These are phyloP conservation scores for Zea luxurians DNA, from an alignment of 176 grass and related monocot genomes.

Conservation along the genomic window DNA sequence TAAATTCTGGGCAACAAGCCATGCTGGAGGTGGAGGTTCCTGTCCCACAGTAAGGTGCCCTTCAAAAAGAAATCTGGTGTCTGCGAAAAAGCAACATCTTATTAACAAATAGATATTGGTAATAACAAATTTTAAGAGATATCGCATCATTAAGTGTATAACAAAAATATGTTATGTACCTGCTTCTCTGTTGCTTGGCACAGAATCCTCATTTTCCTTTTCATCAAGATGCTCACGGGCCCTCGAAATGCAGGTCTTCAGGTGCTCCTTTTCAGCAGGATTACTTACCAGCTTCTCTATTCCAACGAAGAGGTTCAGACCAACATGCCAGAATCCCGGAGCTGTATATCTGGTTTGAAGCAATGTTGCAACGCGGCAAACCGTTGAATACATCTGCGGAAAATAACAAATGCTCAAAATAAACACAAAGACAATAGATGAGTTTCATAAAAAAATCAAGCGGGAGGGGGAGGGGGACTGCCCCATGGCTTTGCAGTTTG, in stretches of 20 bases:
- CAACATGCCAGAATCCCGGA: slow-evolving; percentile 81
- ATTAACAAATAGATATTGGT: slow-evolving; percentile 35
- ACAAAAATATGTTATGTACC: slow-evolving; percentile 54
- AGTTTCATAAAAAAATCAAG: not conserved
- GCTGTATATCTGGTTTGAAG: slow-evolving; percentile 90
- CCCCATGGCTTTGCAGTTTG: not conserved
- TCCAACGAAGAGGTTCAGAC: slow-evolving; percentile 77
- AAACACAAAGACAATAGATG: slow-evolving; percentile 19
- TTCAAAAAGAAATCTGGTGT: slow-evolving; percentile 86
- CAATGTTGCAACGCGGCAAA: slow-evolving; percentile 78
- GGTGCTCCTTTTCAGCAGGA: slow-evolving; percentile 57
- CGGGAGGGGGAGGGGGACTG: not conserved
- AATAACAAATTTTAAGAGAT: not conserved
- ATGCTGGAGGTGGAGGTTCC: slow-evolving; percentile 87
- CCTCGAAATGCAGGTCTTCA: slow-evolving; percentile 72
- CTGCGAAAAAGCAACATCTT: slow-evolving; percentile 51
- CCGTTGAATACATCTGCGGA: slow-evolving; percentile 66
- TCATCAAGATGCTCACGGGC: slow-evolving; percentile 71
- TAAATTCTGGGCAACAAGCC: slow-evolving; percentile 89
- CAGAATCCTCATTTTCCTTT: slow-evolving; percentile 59
- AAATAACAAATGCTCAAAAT: slow-evolving; percentile 1
- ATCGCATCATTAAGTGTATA: not conserved
- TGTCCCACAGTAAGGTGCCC: slow-evolving; percentile 87
- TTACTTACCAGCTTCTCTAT: slow-evolving; percentile 58
- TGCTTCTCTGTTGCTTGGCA: slow-evolving; percentile 54